Percentiles rank a stretch among this genome's conserved stretches.
phyloP scores from a whole-genome alignment of 73 alveolate species.

The Loxodes magnus region DNA sequence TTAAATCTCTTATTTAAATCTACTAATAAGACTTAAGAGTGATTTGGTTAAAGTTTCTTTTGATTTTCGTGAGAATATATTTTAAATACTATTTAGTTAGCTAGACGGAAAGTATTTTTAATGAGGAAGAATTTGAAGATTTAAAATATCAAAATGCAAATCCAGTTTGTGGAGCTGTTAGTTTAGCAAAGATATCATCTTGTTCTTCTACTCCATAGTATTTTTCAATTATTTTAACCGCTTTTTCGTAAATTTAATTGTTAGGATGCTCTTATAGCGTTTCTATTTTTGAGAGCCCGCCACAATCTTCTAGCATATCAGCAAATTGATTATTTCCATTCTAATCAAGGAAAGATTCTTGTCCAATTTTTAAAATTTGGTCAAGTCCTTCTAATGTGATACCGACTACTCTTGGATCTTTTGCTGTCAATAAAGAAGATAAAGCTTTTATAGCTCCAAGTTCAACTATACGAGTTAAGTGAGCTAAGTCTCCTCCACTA shows the following conservation, averaged over 20 bases:
- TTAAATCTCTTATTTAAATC: no score
- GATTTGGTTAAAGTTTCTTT: no score
- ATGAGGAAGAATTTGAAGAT: no score
- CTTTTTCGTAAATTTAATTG: not conserved
- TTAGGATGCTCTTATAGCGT: not conserved
- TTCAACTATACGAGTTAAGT: slow-evolving; percentile 46
- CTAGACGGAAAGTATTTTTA: no score
- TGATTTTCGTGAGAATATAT: no score
- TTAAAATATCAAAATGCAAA: no score
- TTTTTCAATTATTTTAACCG: not conserved
- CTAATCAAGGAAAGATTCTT: not conserved
- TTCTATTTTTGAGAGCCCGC: not conserved
- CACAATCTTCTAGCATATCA: not conserved
- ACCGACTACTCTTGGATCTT: slow-evolving; percentile 57
- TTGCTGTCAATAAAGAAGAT: slow-evolving; percentile 22
- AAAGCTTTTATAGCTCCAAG: slow-evolving; percentile 55
- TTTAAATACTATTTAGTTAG: no score
- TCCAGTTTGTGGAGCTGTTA: no score
- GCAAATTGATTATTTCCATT: not conserved
- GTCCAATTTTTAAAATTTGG: slow-evolving; percentile 60
- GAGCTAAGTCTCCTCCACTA: slow-evolving; percentile 45
- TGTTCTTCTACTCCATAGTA: not conserved
- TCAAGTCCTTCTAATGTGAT: slow-evolving; percentile 78
- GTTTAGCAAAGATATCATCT: no score
- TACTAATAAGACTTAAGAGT: no score